Percentiles rank a stretch among this genome's conserved stretches.
Evolutionary conservation across 2,329 filamentous ascomycete genomes (phyloP).

Genomic region (Thermoascus crustaceus): DNA sequence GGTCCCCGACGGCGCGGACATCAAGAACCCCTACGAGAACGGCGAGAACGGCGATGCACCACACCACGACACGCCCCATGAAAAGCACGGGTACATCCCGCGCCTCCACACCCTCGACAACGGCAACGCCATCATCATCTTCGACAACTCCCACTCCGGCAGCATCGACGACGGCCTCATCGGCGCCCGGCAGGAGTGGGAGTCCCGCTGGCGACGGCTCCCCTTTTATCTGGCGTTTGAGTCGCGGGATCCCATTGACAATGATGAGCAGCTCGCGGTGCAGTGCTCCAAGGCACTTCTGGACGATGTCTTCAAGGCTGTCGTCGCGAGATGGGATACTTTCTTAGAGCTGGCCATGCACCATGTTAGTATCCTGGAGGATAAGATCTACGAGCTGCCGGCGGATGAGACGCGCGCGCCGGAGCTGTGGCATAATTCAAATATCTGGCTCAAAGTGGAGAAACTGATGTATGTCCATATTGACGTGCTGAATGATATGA

Average conservation of each 20-base stretch:
- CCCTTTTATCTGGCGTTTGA: conserved; percentile 43
- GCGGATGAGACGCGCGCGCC: conserved; percentile 46
- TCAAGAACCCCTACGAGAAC: conserved; percentile 39
- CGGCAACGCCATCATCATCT: conserved; percentile 44
- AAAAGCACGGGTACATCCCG: conserved; percentile 29
- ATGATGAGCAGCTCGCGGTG: conserved; percentile 36
- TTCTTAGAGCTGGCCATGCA: conserved; percentile 40
- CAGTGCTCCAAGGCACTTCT: conserved; percentile 46
- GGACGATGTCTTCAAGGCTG: conserved; percentile 42
- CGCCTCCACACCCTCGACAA: conserved; percentile 41
- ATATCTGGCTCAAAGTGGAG: conserved; percentile 45
- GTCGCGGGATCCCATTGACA: conserved; percentile 26
- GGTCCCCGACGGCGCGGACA: conserved; percentile 31
- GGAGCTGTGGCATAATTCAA: conserved; percentile 45
- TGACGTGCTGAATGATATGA: conserved; percentile 41
- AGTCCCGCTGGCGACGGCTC: conserved; percentile 46
- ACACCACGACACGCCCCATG: conserved; percentile 18
- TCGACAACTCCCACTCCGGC: conserved; percentile 43
- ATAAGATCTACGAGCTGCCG: conserved; percentile 47
- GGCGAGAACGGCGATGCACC: conserved; percentile 25
- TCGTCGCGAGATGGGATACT: conserved; percentile 39
- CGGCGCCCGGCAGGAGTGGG: conserved; percentile 42
- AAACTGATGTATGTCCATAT: conserved; percentile 44
- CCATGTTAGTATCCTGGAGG: conserved; percentile 44
- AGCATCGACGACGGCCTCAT: conserved; percentile 44